Conservation (phyloP, 768 basidiomycete species). For the Filobasidium wieringae region DNA sequence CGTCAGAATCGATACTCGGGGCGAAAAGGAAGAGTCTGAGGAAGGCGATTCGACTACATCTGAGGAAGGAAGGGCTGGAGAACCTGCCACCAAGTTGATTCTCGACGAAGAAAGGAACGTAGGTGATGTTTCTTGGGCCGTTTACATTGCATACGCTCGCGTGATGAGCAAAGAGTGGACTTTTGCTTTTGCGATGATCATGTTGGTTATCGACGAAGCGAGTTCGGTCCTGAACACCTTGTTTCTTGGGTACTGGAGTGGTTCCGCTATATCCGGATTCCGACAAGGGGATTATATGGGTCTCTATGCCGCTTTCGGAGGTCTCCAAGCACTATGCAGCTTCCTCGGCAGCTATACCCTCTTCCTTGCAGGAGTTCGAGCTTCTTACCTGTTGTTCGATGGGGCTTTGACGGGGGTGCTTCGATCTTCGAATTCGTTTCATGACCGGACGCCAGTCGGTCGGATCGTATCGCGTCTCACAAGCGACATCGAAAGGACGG, state of each 20-base stretch:
- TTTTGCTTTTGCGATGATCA: constrained; percentile 43
- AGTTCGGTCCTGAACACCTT: constrained; percentile 54
- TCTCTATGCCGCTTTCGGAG: constrained; percentile 42
- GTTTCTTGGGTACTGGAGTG: constrained; percentile 65
- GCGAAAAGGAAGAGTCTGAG: constrained; percentile 19
- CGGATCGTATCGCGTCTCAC: constrained; percentile 35
- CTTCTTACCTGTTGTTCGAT: constrained; percentile 47
- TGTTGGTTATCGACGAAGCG: constrained; percentile 44
- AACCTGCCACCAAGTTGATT: constrained; percentile 35
- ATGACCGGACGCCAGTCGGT: constrained; percentile 50
- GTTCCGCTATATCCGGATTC: constrained; percentile 48
- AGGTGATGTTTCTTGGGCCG: constrained; percentile 47
- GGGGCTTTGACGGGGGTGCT: constrained; percentile 50
- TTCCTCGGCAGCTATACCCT: constrained; percentile 33
- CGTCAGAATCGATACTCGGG: constrained; percentile 17
- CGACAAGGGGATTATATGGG: constrained; percentile 58
- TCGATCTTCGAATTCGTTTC: constrained; percentile 54
- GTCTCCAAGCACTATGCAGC: constrained; percentile 46
- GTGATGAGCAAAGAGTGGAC: constrained; percentile 38
- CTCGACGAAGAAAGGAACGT: constrained; percentile 51
- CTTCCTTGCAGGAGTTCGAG: constrained; percentile 36
- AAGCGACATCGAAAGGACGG: constrained; percentile 31
- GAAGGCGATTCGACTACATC: not conserved
- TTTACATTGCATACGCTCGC: constrained; percentile 46
- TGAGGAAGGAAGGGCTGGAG: not conserved